Conservation (phyloP, 2,329 filamentous ascomycete genomes). For the Escovopsis weberi region DNA sequence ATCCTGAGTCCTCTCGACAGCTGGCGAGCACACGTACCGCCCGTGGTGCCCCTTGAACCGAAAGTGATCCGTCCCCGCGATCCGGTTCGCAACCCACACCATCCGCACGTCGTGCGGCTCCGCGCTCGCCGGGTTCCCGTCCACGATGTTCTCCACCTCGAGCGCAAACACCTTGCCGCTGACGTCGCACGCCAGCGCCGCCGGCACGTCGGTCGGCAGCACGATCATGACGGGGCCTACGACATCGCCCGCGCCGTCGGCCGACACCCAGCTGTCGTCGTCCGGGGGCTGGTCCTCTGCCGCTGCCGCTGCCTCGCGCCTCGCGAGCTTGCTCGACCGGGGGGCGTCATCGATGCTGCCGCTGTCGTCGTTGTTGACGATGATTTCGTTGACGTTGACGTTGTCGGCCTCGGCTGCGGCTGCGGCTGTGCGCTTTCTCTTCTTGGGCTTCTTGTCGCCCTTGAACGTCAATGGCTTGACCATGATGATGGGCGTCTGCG, state of each 20-base stretch:
- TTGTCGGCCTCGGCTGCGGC: constrained; percentile 33
- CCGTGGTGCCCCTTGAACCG: constrained; percentile 87
- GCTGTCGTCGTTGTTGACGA: too few relatives aligned
- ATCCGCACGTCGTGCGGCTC: constrained; percentile 93
- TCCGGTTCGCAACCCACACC: constrained; percentile 81
- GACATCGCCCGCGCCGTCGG: constrained; percentile 60
- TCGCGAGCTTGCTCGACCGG: too few relatives aligned
- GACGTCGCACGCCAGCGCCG: constrained; percentile 72
- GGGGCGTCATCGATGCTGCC: too few relatives aligned
- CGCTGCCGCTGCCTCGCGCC: background rate
- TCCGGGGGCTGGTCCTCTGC: constrained; percentile 24
- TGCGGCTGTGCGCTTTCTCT: constrained; percentile 59
- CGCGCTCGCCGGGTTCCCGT: constrained; percentile 65
- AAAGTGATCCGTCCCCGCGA: constrained; percentile 67
- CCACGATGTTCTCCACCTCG: constrained; percentile 74
- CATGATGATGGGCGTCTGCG: constrained; percentile 33
- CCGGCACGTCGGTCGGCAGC: constrained; percentile 57
- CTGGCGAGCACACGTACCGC: constrained; percentile 31
- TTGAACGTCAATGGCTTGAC: constrained; percentile 90
- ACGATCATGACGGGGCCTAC: constrained; percentile 73
- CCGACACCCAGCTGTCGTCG: constrained; percentile 86
- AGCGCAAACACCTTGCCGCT: constrained; percentile 76
- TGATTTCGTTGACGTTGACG: constrained; percentile 9
- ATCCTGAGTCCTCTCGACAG: too few relatives aligned
- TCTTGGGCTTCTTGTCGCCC: constrained; percentile 90